Conservation (phyloP, 345 rosid genomes). For the Iberis pinnata region DNA sequence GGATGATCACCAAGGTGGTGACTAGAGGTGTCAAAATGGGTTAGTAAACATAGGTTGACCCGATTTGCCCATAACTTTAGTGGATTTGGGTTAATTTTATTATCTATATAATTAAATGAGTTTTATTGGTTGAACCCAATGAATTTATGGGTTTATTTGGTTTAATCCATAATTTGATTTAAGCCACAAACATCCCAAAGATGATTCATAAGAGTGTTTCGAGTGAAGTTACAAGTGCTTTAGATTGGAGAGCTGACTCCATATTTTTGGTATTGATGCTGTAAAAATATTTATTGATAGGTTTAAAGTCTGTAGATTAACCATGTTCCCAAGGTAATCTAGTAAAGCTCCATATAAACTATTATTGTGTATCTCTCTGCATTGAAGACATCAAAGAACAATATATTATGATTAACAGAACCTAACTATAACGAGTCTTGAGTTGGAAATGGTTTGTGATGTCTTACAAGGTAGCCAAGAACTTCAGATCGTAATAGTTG, state of each 20-base stretch:
- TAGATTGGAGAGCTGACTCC: slow-evolving; percentile 64
- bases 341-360: slow-evolving; percentile 57
- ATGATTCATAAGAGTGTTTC: slow-evolving; percentile 10
- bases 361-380: slow-evolving; percentile 87
- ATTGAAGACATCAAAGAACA: slow-evolving; percentile 19
- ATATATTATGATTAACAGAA: neutral
- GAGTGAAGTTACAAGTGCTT: slow-evolving; percentile 69
- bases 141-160: too few relatives aligned
- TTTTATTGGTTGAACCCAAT: too few relatives aligned
- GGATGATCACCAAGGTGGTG: too few relatives aligned
- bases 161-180: too few relatives aligned
- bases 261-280: slow-evolving; percentile 60
- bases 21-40: too few relatives aligned
- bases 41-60: too few relatives aligned
- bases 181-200: too few relatives aligned
- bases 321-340: slow-evolving; percentile 59
- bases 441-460: slow-evolving; percentile 3
- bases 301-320: slow-evolving; percentile 50
- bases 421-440: slow-evolving; percentile 1
- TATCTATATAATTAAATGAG: too few relatives aligned
- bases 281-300: slow-evolving; percentile 69
- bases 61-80: too few relatives aligned
- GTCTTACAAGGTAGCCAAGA: slow-evolving; percentile 67
- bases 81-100: too few relatives aligned
- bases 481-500: slow-evolving; percentile 62